Base-by-base conservation (phyloP, 257 asterid species). In the Anisodus acutangulus region DNA sequence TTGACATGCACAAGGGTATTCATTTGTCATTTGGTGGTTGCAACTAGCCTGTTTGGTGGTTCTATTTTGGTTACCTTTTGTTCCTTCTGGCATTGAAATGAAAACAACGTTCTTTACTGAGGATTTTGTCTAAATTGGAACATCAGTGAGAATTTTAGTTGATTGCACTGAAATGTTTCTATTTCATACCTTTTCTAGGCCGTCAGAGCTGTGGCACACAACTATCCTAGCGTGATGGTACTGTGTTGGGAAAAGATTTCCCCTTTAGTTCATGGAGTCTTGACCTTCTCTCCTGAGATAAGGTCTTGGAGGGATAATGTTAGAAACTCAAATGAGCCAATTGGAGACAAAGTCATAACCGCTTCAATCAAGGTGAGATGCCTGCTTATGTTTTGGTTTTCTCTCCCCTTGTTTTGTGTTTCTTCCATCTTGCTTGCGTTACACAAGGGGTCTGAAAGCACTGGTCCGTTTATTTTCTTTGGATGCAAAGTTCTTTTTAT, bases 151-250 rank as follows among this genome's bases (percentile, higher is more conserved):
- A 76, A 26, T 2, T 76, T 3, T 3, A 13, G 62, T 49, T 76
- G 63, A 4, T 3, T 76, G 15, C 47, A 22, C 22, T 53, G 81
- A 76, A 41, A 85, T 86, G 84, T 76, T 85, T 82, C 81, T 85
- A 78, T 74, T 13, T 26, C 15, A 11, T 76, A 53, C 62, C 83
- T 72, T 76, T 84, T 90, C 90, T 93, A 95, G 99, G 99, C 98
- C 84, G 91, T 94, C 53, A 95, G 91, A 91, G 92, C 97, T 88
- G 86, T 94, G 89, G 95, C 98, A 15, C 99, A 95, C 89, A 95
- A 92, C 91, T 94, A 94, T 87, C 99, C 98, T 70, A 91, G 90
- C 80, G 90, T 88, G 85, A 87, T 91, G 85, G 87, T 90, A 86
- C 79, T 90, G 81, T 92, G 94, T 87, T 95, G 98, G 99, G 92